These are phyloP conservation scores for Bipolaris cookei DNA, from an alignment of 2,329 filamentous ascomycete species.

Conservation along the genomic window DNA sequence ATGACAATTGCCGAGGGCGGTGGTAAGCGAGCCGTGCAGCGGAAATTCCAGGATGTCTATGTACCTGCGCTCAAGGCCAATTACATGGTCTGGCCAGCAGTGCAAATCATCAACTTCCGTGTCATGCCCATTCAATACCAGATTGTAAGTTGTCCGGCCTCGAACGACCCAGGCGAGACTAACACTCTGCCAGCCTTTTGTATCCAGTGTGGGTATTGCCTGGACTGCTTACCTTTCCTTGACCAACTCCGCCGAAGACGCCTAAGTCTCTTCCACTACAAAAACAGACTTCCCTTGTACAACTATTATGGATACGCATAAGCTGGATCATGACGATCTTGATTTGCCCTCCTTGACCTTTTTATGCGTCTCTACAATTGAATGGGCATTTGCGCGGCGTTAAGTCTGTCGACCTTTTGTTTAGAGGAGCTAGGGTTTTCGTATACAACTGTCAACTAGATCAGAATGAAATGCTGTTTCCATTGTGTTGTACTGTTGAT, in stretches of 20 bases:
- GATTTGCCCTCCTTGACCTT: conserved; percentile 23
- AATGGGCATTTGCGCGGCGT: conserved; percentile 28
- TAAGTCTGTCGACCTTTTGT: conserved; percentile 16
- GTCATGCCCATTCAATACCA: conserved; percentile 95
- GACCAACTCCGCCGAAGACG: conserved; percentile 83
- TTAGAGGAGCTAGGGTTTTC: conserved; percentile 9
- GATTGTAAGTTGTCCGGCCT: conserved; percentile 69
- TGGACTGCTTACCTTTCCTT: conserved; percentile 98
- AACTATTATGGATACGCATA: conserved; percentile 20
- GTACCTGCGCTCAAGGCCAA: conserved; percentile 94
- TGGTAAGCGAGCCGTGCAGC: conserved; percentile 74
- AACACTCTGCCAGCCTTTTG: conserved; percentile 73
- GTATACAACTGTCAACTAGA: conserved; percentile 5
- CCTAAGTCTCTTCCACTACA: conserved; percentile 30
- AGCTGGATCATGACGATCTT: conserved; percentile 19
- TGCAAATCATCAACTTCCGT: conserved; percentile 96
- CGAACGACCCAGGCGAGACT: conserved; percentile 2
- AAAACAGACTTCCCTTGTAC: conserved; percentile 25
- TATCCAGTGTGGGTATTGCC: conserved; percentile 92
- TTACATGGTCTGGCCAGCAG: conserved; percentile 91
- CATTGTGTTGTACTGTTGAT: neutral
- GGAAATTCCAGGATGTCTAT: conserved; percentile 94
- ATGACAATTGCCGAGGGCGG: conserved; percentile 97
- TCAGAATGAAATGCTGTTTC: conserved; percentile 7
- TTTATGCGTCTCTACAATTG: conserved; percentile 31